phyloP scores from a whole-genome alignment of 257 asterid species.

The Datura wrightii region DNA sequence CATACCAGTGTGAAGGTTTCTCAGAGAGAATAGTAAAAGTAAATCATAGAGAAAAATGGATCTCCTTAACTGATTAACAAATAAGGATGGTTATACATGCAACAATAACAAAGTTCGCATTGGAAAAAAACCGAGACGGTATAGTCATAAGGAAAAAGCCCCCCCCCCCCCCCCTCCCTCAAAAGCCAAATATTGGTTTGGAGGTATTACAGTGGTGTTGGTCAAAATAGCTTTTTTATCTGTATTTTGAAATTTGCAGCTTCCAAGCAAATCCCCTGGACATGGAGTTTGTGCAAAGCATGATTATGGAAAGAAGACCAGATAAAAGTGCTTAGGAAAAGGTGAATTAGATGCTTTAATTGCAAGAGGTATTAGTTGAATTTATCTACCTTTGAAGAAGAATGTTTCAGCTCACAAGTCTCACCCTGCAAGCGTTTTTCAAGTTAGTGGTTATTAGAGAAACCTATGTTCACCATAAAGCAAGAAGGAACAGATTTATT shows the following conservation, averaged over 20 bases:
- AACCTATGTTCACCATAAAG: conserved; percentile 34
- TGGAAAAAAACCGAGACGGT: neutral
- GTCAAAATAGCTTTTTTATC: neutral
- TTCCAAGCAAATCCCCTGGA: neutral
- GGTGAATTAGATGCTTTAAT: conserved; percentile 20
- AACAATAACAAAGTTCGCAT: neutral
- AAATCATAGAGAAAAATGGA: neutral
- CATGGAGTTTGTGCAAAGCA: neutral
- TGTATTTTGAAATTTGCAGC: conserved; percentile 7
- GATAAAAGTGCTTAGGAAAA: neutral
- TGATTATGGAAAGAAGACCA: conserved; percentile 13
- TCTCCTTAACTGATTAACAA: neutral
- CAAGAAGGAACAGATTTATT: conserved; percentile 21
- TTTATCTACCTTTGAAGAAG: conserved; percentile 66
- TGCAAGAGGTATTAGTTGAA: conserved; percentile 3
- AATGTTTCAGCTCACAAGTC: conserved; percentile 68
- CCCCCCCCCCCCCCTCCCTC: neutral
- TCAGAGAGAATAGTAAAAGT: neutral
- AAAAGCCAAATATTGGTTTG: neutral
- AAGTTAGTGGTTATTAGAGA: conserved; percentile 35
- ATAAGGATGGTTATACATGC: neutral
- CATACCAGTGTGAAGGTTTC: neutral
- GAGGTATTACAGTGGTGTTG: conserved; percentile 20
- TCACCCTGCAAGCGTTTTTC: conserved; percentile 72
- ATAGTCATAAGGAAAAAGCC: neutral